These are phyloP conservation scores for Lunularia cruciata DNA, from an alignment of 225 moss, liverwort and hornwort genomes.

Conservation along the genomic window DNA sequence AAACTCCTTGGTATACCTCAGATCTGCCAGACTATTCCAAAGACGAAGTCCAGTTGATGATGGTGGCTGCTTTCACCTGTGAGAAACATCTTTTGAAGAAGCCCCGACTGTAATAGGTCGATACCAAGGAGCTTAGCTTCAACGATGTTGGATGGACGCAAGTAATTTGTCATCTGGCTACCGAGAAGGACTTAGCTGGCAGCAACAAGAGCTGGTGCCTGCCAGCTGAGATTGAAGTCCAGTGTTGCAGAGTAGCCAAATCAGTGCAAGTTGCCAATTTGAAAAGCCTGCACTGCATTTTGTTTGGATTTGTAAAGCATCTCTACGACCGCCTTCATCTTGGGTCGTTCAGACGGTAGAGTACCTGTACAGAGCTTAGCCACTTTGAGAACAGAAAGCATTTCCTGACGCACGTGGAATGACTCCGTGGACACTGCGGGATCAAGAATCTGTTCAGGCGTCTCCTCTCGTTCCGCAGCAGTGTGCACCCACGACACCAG, in stretches of 20 bases:
- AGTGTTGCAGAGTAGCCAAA: no score
- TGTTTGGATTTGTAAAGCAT: conserved; percentile 46
- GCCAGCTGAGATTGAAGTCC: background rate
- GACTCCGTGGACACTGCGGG: conserved; percentile 40
- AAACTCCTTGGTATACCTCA: background rate
- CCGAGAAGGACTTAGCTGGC: background rate
- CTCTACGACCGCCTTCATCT: conserved; percentile 48
- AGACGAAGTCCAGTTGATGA: background rate
- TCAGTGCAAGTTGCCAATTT: conserved; percentile 1
- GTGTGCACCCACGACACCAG: conserved; percentile 49
- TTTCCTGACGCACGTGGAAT: conserved; percentile 43
- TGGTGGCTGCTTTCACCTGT: background rate
- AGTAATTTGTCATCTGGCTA: background rate
- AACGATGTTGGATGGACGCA: background rate
- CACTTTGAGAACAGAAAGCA: conserved; percentile 39
- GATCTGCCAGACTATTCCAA: background rate
- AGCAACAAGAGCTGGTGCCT: background rate
- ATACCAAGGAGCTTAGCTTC: background rate
- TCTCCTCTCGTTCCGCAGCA: conserved; percentile 32
- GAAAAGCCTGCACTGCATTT: background rate
- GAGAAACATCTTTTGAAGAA: background rate
- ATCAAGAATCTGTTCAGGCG: conserved; percentile 44
- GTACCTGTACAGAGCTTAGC: conserved; percentile 47
- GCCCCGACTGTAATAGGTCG: background rate
- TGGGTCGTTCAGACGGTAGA: conserved; percentile 41